Percentiles rank a stretch among this genome's conserved stretches.
These are phyloP conservation scores for Mariannaea sp. DNA, from an alignment of 2,329 filamentous ascomycete species.

Conservation along the genomic window DNA sequence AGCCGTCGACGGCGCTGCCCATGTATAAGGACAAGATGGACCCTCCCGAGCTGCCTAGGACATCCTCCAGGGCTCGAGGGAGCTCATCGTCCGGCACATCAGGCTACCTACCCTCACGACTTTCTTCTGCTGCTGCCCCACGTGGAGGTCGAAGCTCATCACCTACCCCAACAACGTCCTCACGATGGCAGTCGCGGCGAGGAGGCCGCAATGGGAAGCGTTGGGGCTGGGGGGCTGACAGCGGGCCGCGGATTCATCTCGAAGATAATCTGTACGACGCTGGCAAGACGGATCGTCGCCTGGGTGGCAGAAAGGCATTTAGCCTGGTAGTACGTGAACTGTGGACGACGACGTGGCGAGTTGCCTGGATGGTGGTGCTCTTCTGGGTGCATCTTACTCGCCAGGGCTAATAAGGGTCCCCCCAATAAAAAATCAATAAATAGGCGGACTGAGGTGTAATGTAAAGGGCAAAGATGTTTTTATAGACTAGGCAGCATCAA, in stretches of 20 bases:
- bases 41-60: slow-evolving; percentile 36
- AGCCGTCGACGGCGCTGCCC: slow-evolving; percentile 42
- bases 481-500: too few relatives aligned
- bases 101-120: slow-evolving; percentile 30
- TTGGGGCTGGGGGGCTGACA: slow-evolving; percentile 53
- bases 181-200: slow-evolving; percentile 37
- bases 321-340: slow-evolving; percentile 63
- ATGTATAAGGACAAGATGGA: slow-evolving; percentile 61
- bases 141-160: slow-evolving; percentile 30
- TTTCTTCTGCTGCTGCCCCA: slow-evolving; percentile 31
- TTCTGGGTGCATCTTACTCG: slow-evolving; percentile 72
- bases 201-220: slow-evolving; percentile 32
- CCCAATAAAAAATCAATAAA: too few relatives aligned
- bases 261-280: slow-evolving; percentile 54
- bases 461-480: too few relatives aligned
- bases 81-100: slow-evolving; percentile 35
- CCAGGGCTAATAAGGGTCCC: slow-evolving; percentile 58
- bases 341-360: slow-evolving; percentile 62
- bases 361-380: slow-evolving; percentile 64
- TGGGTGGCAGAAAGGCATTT: slow-evolving; percentile 43
- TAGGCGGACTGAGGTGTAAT: too few relatives aligned
- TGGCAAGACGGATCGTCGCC: slow-evolving; percentile 33
- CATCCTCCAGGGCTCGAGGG: slow-evolving; percentile 11
- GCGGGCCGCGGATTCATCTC: slow-evolving; percentile 59
- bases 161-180: slow-evolving; percentile 23